Conservation (phyloP, 179 eudicot genomes). For the Pouteria campechiana region DNA sequence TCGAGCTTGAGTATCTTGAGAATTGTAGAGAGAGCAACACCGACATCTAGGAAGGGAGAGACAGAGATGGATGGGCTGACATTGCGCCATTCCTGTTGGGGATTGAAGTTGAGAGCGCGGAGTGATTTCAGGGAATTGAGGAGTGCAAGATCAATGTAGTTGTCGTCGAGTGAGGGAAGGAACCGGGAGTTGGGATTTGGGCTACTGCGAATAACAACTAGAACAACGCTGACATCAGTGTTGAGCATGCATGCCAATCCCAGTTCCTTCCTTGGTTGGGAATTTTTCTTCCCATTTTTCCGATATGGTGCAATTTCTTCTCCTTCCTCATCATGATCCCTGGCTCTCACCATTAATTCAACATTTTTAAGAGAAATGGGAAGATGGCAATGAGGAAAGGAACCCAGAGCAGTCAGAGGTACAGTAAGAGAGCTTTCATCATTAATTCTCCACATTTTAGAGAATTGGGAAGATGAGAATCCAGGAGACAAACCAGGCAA, state of each 20-base stretch:
- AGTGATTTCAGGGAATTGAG: conserved; percentile 65
- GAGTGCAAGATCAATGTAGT: conserved; percentile 25
- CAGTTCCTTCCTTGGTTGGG: conserved; percentile 43
- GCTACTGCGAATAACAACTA: conserved; percentile 53
- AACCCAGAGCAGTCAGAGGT: too few relatives aligned
- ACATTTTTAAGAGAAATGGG: too few relatives aligned
- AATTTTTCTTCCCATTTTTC: conserved; percentile 3
- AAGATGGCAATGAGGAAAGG: too few relatives aligned
- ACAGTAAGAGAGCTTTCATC: too few relatives aligned
- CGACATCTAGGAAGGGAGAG: conserved; percentile 71
- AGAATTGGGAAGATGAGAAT: too few relatives aligned
- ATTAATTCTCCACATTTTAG: too few relatives aligned
- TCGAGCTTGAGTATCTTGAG: conserved; percentile 50
- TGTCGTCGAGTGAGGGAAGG: conserved; percentile 27
- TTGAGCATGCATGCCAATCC: conserved; percentile 76
- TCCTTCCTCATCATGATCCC: background rate
- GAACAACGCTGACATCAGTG: conserved; percentile 78
- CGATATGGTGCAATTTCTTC: background rate
- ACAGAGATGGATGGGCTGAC: conserved; percentile 67
- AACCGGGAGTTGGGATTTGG: conserved; percentile 21
- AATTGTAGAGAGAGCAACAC: conserved; percentile 54
- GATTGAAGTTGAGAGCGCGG: conserved; percentile 58
- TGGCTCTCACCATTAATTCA: background rate
- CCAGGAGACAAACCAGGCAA: too few relatives aligned
- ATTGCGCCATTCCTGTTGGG: conserved; percentile 69